Conservation (phyloP, 2,329 filamentous ascomycete species). For the Aspergillus sp. region DNA sequence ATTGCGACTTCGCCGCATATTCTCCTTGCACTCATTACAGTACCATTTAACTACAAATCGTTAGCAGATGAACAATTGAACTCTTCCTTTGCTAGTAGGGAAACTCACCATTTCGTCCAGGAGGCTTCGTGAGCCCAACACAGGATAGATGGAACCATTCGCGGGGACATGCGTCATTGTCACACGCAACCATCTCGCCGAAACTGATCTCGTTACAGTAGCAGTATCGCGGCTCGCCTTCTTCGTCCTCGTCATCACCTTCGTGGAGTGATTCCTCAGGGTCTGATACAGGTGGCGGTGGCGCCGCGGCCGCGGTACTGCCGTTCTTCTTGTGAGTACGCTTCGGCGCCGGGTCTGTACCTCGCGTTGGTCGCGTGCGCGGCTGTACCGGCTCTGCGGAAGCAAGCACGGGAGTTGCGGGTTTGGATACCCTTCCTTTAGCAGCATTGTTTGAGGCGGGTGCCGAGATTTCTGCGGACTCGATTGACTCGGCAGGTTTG, state of each 20-base stretch:
- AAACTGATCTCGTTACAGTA: conserved; percentile 80
- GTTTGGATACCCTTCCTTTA: conserved; percentile 42
- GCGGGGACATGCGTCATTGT: conserved; percentile 68
- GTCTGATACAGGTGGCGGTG: conserved; percentile 34
- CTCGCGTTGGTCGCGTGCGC: conserved; percentile 36
- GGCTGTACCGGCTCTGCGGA: conserved; percentile 34
- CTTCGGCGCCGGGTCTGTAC: conserved; percentile 35
- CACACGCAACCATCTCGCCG: conserved; percentile 81
- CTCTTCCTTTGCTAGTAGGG: too few species aligned
- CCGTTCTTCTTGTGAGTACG: conserved; percentile 37
- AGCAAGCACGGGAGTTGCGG: conserved; percentile 39
- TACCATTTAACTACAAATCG: conserved; percentile 71
- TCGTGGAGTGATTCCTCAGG: conserved; percentile 46
- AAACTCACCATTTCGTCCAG: conserved; percentile 70
- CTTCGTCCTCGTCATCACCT: conserved; percentile 63
- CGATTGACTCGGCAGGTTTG: conserved; percentile 30
- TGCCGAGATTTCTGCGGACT: conserved; percentile 34
- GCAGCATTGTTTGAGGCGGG: conserved; percentile 15
- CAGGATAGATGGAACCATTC: conserved; percentile 86
- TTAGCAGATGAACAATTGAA: conserved; percentile 15
- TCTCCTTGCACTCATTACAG: conserved; percentile 74
- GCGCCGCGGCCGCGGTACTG: conserved; percentile 20
- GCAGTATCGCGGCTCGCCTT: conserved; percentile 73
- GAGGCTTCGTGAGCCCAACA: conserved; percentile 75
- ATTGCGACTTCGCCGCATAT: conserved; percentile 56